Base-by-base conservation (phyloP, 2,329 filamentous ascomycete species). In the Fusarium tupiense region DNA sequence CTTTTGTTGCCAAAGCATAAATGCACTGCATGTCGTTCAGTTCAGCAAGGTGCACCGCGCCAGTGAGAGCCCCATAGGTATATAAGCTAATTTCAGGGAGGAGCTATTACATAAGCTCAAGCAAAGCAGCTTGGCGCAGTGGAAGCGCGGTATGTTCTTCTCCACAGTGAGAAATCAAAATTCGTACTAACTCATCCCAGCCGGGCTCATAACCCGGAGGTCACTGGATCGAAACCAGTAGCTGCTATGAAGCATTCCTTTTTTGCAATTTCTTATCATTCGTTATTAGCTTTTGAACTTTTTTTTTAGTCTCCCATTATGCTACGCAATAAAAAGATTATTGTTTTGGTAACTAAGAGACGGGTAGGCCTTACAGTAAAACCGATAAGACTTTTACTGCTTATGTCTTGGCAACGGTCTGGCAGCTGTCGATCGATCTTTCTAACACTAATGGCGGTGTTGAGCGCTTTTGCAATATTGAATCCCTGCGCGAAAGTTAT, bases 151-250 rank as follows among this genome's bases (percentile, higher is more conserved):
- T 73, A 73, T 43, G 70, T 72, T 54, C 24, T 59, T 38, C 29
- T 49, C 43, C 22, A 56, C 33, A 43, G 16, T 3, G 6, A 4
- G n/a, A 14, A 17, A 3, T 9, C 7, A 16, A 16, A 31, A n/a
- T 17, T 40, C 37, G 5, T 33, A 58, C 70, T 73, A 69, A 73
- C 50, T 31, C 31, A n/a, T 17, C 46, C 8, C 38, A 73, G 71
- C 72, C 72, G 72, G 71, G 71, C 71, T 73, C 71, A 73, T 73
- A 74, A 74, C 71, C 72, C 72, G 72, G 72, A 74, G 72, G 72
- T 69, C 71, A 59, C 54, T 57, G 50, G 71, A 74, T 74, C 71
- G 71, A 74, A 68, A 61, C 71, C 43, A 57, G 50, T 61, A 74
- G 71, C 71, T 74, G 71, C 71, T 74, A 74, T 37, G 17, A 57